Evolutionary conservation across 352 stramenopile species (phyloP).

Genomic region (Pythium insidiosum): DNA sequence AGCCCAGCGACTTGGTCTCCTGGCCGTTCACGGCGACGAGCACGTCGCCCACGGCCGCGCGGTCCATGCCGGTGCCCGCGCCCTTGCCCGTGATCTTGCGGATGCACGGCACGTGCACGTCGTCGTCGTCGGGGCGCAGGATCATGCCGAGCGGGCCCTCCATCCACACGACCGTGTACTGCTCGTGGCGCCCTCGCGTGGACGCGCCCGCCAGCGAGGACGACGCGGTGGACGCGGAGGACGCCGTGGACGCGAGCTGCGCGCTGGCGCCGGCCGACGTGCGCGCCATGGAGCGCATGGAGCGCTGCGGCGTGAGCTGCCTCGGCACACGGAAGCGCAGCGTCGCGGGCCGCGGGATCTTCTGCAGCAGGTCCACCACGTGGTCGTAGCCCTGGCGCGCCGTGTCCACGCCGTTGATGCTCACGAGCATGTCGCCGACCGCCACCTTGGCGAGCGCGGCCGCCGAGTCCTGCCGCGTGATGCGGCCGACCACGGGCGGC

Average conservation of each 20-base stretch:
- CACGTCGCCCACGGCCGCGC: constrained; percentile 68
- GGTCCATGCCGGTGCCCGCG: constrained; percentile 76
- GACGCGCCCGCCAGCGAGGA: constrained; percentile 25
- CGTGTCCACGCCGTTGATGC: constrained; percentile 83
- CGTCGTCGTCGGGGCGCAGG: constrained; percentile 75
- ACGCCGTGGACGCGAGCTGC: constrained; percentile 25
- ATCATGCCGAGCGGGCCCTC: constrained; percentile 83
- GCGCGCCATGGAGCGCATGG: not conserved
- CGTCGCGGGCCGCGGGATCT: constrained; percentile 67
- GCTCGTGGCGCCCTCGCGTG: constrained; percentile 37
- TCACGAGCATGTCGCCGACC: constrained; percentile 85
- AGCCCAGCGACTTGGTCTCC: constrained; percentile 78
- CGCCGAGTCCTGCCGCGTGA: constrained; percentile 80
- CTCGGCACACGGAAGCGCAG: constrained; percentile 79
- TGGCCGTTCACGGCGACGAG: constrained; percentile 80
- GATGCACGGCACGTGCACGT: constrained; percentile 84
- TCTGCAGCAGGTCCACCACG: constrained; percentile 78
- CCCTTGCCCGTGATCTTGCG: constrained; percentile 85
- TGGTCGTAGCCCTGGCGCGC: constrained; percentile 80
- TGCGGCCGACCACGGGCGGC: constrained; percentile 79
- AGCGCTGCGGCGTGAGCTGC: constrained; percentile 16
- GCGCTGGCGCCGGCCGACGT: not conserved
- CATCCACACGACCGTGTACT: constrained; percentile 85
- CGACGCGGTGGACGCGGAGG: constrained; percentile 14
- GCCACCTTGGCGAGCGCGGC: constrained; percentile 72